Percentiles rank a stretch among this genome's conserved stretches.
Evolutionary conservation across 2,329 filamentous ascomycete genomes (phyloP).

Genomic region (Cytospora leucostoma): DNA sequence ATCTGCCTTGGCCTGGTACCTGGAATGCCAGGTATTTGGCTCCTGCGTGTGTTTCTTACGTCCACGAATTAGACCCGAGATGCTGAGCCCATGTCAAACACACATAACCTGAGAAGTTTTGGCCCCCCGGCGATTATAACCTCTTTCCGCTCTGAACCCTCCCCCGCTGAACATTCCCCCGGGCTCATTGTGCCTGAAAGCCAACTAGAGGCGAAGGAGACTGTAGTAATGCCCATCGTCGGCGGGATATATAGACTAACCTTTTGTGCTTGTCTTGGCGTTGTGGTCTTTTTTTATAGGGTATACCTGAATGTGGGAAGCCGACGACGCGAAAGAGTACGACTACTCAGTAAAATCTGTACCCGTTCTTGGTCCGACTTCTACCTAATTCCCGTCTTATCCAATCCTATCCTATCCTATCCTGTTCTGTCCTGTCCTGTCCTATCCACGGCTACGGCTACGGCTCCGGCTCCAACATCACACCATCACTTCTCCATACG

Average conservation of each 20-base stretch:
- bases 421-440: background rate
- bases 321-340: constrained; percentile 16
- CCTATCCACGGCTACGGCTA: background rate
- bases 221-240: constrained; percentile 14
- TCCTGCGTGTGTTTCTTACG: background rate
- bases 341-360: too few species aligned
- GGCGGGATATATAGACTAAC: constrained; percentile 29
- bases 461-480: constrained; percentile 19
- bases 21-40: background rate
- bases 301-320: constrained; percentile 16
- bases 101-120: background rate
- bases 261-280: constrained; percentile 6
- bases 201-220: background rate
- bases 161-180: background rate
- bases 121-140: background rate
- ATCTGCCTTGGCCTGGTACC: background rate
- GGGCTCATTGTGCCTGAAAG: constrained; percentile 3
- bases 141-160: constrained; percentile 4
- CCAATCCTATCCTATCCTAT: background rate
- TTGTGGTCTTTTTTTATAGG: background rate
- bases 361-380: too few species aligned
- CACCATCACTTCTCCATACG: constrained; percentile 14
- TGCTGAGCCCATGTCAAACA: background rate
- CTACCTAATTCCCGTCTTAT: too few species aligned
- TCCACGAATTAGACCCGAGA: background rate